Evolutionary conservation across 2,329 filamentous ascomycete species (phyloP).

Genomic region (Fusarium guadeloupense): DNA sequence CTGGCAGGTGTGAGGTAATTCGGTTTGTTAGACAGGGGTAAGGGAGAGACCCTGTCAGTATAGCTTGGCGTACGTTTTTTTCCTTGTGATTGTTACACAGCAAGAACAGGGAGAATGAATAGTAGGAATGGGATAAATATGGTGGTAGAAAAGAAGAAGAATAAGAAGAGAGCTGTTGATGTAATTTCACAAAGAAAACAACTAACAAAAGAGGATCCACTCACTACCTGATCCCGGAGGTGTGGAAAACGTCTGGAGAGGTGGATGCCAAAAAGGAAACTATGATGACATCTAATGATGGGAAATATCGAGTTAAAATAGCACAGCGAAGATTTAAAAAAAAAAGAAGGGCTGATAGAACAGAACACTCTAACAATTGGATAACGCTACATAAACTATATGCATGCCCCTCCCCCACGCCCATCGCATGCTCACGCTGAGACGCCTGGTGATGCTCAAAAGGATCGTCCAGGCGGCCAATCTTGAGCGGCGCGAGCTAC

Average conservation of each 20-base stretch:
- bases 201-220: slow-evolving; percentile 26
- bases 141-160: background rate
- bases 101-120: background rate
- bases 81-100: slow-evolving; percentile 2
- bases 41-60: slow-evolving; percentile 17
- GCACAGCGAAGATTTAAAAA: background rate
- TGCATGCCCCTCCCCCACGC: slow-evolving; percentile 20
- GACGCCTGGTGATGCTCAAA: slow-evolving; percentile 26
- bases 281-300: background rate
- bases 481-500: slow-evolving; percentile 38
- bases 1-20: slow-evolving; percentile 35
- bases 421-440: slow-evolving; percentile 30
- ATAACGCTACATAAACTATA: background rate
- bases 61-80: slow-evolving; percentile 1
- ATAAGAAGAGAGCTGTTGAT: background rate
- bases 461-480: slow-evolving; percentile 27
- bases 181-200: slow-evolving; percentile 24
- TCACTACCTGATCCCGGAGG: background rate
- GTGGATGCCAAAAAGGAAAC: background rate
- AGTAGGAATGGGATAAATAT: background rate
- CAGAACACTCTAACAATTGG: too few species aligned
- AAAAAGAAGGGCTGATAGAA: too few species aligned
- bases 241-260: background rate
- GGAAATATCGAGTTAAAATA: slow-evolving; percentile 11
- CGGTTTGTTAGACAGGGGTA: slow-evolving; percentile 4